Evolutionary conservation across 2,329 filamentous ascomycete genomes (phyloP), one percentile per base, ranked within the genome.

Genomic region (Calonectria honghensis): DNA sequence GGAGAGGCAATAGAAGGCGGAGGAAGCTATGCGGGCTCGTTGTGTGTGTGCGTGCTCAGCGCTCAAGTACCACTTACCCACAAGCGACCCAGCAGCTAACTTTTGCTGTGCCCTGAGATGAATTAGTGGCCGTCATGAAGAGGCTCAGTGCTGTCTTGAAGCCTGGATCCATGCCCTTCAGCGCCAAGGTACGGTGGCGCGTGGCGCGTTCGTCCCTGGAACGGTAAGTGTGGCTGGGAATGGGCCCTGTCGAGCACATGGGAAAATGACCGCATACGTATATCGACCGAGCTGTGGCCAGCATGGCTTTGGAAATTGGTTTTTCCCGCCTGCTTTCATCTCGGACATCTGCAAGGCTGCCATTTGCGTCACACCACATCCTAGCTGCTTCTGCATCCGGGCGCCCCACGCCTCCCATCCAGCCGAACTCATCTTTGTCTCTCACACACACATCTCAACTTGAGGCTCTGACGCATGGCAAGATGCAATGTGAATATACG

Each of bases 101-200:
- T 45, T 51, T 41, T 35, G 75, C 73, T 61, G 48, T 73, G 70
- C 31, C 69, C 74, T 76, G 73, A 72, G 74, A 72, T 74, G 75
- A 71, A 76, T 71, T 81, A 80, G 78, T 73, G 67, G 76, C 78
- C 57, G 79, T 80, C 76, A 78, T 81, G 75, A 79, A 78, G 78
- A 77, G 75, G 74, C 77, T 68, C 65, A 24, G 48, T 67, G 57
- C 35, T 45, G 51, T 61, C 31, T 66, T 48, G 39, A 65, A 65
- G 63, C 45, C 50, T n/a, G 35, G 29, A 51, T 63, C 61, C 61
- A 64, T 64, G 61, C 39, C 35, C 27, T 57, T 29, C 32, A 61
- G 57, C 67, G 48, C 59, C 45, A 59, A 70, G 52, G 31, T 35
- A 32, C 41, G 16, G 63, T 72, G 70, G 70, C 63, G 59, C 13